phyloP scores from a whole-genome alignment of 495 filamentous ascomycete species.

The Aspergillus campestris region DNA sequence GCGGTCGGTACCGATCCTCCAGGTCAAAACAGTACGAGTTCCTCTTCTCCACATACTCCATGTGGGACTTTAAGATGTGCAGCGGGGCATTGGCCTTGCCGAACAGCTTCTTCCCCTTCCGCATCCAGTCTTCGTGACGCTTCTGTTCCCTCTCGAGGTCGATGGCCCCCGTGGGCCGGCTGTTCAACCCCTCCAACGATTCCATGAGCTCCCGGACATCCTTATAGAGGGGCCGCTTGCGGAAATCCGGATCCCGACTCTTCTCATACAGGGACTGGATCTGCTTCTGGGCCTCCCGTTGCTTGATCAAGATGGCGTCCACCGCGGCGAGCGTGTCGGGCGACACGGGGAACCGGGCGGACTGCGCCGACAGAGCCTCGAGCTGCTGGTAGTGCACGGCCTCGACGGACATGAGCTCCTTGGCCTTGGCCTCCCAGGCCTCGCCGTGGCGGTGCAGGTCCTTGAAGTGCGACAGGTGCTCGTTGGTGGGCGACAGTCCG shows the following conservation, averaged over 20 bases:
- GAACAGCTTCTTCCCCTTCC: constrained; percentile 95
- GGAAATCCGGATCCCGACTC: constrained; percentile 63
- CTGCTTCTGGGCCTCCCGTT: constrained; percentile 85
- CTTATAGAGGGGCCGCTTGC: constrained; percentile 77
- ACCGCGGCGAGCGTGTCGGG: constrained; percentile 72
- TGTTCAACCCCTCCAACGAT: constrained; percentile 76
- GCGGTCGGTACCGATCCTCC: constrained; percentile 78
- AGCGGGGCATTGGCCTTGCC: constrained; percentile 96
- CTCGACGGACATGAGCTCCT: constrained; percentile 86
- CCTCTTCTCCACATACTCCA: constrained; percentile 84
- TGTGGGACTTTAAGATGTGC: constrained; percentile 87
- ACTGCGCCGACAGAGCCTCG: constrained; percentile 75
- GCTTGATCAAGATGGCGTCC: constrained; percentile 90
- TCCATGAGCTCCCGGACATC: constrained; percentile 88
- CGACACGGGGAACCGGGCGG: constrained; percentile 71
- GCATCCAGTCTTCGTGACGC: constrained; percentile 98
- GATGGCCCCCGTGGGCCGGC: constrained; percentile 80
- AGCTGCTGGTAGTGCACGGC: constrained; percentile 87
- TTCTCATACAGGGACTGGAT: constrained; percentile 73
- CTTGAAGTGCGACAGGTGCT: constrained; percentile 64
- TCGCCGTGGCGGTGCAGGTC: constrained; percentile 68
- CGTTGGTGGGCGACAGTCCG: constrained; percentile 67
- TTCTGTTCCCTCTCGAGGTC: constrained; percentile 94
- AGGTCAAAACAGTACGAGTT: constrained; percentile 90
- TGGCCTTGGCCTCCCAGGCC: constrained; percentile 88